Evolutionary conservation across 129 eudicot genomes (phyloP).

Genomic region (Ambrosia artemisiifolia): DNA sequence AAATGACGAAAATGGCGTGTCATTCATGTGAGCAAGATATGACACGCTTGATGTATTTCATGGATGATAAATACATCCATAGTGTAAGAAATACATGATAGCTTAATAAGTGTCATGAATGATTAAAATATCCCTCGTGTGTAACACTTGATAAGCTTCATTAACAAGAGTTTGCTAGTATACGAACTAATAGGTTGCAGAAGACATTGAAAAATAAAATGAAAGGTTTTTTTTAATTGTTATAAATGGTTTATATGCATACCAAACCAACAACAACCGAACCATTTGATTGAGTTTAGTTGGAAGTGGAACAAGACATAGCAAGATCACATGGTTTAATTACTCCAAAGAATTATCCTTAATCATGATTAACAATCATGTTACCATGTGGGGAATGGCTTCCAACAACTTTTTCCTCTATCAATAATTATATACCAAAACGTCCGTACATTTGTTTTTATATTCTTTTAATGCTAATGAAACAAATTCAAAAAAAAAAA

Average conservation of each 20-base stretch:
- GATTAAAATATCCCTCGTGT: too few species aligned
- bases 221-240: not conserved
- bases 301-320: not conserved
- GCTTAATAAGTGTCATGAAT: too few species aligned
- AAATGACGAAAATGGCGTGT: too few species aligned
- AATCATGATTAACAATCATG: conserved; percentile 22
- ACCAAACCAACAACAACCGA: not conserved
- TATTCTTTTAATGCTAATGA: not conserved
- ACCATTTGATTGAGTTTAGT: not conserved
- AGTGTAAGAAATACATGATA: too few species aligned
- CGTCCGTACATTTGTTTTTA: conserved; percentile 10
- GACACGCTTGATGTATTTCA: not conserved
- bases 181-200: too few species aligned
- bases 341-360: conserved; percentile 2
- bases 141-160: too few species aligned
- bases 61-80: not conserved
- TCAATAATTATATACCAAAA: not conserved
- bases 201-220: too few species aligned
- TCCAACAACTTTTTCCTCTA: not conserved
- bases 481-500: not conserved
- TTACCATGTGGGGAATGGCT: conserved; percentile 25
- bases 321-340: not conserved
- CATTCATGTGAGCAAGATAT: too few species aligned
- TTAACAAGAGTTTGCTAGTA: too few species aligned
- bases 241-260: not conserved